Evolutionary conservation across 2,329 filamentous ascomycete genomes (phyloP).

Genomic region (Aspergillus sp.): DNA sequence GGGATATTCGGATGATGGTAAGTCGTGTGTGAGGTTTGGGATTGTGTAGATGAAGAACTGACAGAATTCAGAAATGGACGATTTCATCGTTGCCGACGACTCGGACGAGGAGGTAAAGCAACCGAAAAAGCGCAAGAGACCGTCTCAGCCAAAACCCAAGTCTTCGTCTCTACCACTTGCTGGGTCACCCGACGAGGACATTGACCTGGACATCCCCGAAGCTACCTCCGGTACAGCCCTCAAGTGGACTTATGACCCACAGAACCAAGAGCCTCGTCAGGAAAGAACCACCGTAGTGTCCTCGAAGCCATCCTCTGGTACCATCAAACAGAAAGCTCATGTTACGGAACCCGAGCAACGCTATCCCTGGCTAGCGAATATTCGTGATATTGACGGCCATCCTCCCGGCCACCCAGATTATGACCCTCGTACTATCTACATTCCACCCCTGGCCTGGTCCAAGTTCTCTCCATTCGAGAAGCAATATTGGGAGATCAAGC

Average conservation of each 20-base stretch:
- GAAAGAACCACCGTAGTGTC: constrained; percentile 41
- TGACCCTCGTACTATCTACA: constrained; percentile 85
- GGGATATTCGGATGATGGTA: constrained; percentile 48
- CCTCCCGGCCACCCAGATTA: constrained; percentile 79
- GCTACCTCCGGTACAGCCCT: constrained; percentile 66
- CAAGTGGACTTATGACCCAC: constrained; percentile 75
- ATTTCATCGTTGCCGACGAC: constrained; percentile 85
- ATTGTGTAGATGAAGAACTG: neutral
- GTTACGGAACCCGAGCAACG: constrained; percentile 79
- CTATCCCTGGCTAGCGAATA: constrained; percentile 85
- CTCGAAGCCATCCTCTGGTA: constrained; percentile 33
- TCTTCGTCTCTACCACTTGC: constrained; percentile 45
- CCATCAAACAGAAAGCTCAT: constrained; percentile 65
- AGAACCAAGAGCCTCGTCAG: constrained; percentile 53
- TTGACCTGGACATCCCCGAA: constrained; percentile 54
- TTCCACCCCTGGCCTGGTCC: constrained; percentile 74
- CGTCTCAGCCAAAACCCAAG: constrained; percentile 40
- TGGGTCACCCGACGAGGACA: constrained; percentile 53
- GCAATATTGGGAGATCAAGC: constrained; percentile 99
- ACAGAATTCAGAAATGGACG: constrained; percentile 66
- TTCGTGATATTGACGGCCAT: constrained; percentile 80
- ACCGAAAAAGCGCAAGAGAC: constrained; percentile 71
- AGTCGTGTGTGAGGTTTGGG: constrained; percentile 20
- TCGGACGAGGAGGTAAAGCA: constrained; percentile 66
- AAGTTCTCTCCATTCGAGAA: constrained; percentile 94